Evolutionary conservation across 2,329 filamentous ascomycete genomes (phyloP).

Genomic region (Verticillium dahliae): DNA sequence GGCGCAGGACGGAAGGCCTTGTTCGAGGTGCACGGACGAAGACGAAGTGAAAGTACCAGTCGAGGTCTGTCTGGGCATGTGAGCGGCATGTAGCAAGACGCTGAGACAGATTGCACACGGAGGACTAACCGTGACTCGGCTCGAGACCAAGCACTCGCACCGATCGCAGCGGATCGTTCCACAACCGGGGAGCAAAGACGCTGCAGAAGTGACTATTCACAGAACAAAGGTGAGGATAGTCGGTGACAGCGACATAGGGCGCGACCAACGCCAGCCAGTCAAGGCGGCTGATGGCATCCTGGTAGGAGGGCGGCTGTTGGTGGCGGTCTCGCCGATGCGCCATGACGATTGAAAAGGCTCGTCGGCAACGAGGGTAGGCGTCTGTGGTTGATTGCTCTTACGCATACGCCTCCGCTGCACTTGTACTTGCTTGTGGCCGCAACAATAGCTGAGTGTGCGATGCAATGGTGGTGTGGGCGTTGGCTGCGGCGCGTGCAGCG

Average conservation of each 20-base stretch:
- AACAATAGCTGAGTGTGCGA: conserved; percentile 26
- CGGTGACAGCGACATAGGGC: conserved; percentile 31
- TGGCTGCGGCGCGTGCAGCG: not conserved
- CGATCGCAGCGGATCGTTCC: conserved; percentile 40
- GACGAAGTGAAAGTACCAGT: conserved; percentile 43
- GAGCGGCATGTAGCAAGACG: not conserved
- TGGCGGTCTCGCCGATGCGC: conserved; percentile 2
- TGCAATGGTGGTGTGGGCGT: conserved; percentile 10
- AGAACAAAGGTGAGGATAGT: conserved; percentile 40
- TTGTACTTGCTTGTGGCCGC: conserved; percentile 24
- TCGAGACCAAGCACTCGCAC: conserved; percentile 32
- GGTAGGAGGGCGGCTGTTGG: conserved; percentile 43
- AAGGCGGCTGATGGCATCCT: conserved; percentile 35
- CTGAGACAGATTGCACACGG: too few species aligned
- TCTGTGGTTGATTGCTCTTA: not conserved
- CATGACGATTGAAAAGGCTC: conserved; percentile 11
- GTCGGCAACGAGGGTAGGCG: not conserved
- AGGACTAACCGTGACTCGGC: conserved; percentile 35
- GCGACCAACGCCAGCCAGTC: conserved; percentile 45
- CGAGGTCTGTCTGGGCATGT: conserved; percentile 36
- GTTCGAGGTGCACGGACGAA: conserved; percentile 26
- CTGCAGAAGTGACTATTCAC: conserved; percentile 40
- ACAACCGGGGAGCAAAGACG: conserved; percentile 45
- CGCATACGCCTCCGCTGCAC: not conserved
- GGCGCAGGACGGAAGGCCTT: conserved; percentile 28